phyloP scores from a whole-genome alignment of 345 rosid species.

The Moricandia moricandioides region DNA sequence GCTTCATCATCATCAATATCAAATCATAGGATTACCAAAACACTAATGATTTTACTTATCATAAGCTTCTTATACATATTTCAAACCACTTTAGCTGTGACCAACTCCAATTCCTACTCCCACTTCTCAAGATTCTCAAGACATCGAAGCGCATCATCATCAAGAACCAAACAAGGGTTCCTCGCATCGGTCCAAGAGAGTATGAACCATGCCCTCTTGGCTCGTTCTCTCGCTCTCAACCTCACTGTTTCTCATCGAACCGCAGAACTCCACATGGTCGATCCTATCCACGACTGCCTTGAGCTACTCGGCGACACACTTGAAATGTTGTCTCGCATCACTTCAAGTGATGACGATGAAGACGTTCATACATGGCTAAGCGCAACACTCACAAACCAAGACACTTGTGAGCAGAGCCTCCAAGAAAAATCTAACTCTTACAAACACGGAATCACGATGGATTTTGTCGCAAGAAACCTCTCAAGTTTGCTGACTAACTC shows the following conservation, averaged over 20 bases:
- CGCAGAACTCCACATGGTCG: background rate
- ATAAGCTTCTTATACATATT: slow-evolving; percentile 8
- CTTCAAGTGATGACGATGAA: slow-evolving; percentile 1
- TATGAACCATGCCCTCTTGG: slow-evolving; percentile 38
- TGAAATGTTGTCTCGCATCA: slow-evolving; percentile 41
- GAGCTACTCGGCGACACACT: slow-evolving; percentile 54
- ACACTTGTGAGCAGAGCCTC: slow-evolving; percentile 50
- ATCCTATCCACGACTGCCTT: slow-evolving; percentile 42
- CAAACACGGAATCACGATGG: slow-evolving; percentile 5
- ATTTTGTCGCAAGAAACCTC: slow-evolving; percentile 38
- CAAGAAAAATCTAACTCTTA: slow-evolving; percentile 17
- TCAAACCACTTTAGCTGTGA: slow-evolving; percentile 16
- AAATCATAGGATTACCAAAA: slow-evolving; percentile 3
- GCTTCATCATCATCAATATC: slow-evolving; percentile 24
- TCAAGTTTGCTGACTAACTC: slow-evolving; percentile 37
- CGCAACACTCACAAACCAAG: slow-evolving; percentile 55
- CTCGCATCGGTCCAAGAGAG: slow-evolving; percentile 38
- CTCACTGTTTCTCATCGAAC: slow-evolving; percentile 26
- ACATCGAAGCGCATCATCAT: slow-evolving; percentile 22
- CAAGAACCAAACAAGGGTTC: slow-evolving; percentile 36
- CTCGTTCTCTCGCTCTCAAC: slow-evolving; percentile 36
- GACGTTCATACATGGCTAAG: slow-evolving; percentile 60
- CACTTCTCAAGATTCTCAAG: slow-evolving; percentile 49
- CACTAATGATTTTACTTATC: slow-evolving; percentile 12
- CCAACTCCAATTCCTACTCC: slow-evolving; percentile 25